Conservation (phyloP, 176 grass and related monocot genomes). For the Olyra latifolia region DNA sequence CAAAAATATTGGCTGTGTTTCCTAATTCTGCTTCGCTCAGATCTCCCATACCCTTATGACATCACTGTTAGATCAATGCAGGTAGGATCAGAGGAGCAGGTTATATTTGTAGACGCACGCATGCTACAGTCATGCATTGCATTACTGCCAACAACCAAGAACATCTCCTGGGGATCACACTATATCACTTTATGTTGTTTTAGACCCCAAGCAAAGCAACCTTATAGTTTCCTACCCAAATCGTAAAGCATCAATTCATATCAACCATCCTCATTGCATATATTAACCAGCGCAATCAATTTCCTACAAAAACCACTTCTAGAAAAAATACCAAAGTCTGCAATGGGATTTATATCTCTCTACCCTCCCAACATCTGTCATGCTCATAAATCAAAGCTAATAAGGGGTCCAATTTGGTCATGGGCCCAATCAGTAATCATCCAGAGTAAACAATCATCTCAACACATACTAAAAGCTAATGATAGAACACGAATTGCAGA, state of each 20-base stretch:
- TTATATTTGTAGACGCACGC: neutral
- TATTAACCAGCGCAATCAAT: neutral
- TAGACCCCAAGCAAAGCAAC: slow-evolving; percentile 8
- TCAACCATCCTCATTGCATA: neutral
- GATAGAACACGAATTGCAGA: neutral
- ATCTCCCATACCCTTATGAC: neutral
- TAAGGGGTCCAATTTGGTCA: neutral
- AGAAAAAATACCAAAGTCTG: neutral
- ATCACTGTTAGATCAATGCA: neutral
- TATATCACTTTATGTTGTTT: neutral
- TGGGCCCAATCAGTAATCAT: neutral
- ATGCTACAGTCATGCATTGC: neutral
- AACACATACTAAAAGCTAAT: neutral
- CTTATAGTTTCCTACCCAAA: neutral
- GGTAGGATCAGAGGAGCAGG: neutral
- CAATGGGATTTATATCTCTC: neutral
- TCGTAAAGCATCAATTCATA: neutral
- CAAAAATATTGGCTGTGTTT: neutral
- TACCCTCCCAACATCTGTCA: neutral
- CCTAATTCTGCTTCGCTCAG: neutral
- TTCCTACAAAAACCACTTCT: neutral
- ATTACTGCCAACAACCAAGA: neutral
- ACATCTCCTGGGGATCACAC: neutral
- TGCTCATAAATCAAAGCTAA: neutral
- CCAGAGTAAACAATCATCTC: neutral